Evolutionary conservation across 768 basidiomycete species (phyloP), one percentile per base, ranked within the genome.

Genomic region (Pulveroboletus sp.): DNA sequence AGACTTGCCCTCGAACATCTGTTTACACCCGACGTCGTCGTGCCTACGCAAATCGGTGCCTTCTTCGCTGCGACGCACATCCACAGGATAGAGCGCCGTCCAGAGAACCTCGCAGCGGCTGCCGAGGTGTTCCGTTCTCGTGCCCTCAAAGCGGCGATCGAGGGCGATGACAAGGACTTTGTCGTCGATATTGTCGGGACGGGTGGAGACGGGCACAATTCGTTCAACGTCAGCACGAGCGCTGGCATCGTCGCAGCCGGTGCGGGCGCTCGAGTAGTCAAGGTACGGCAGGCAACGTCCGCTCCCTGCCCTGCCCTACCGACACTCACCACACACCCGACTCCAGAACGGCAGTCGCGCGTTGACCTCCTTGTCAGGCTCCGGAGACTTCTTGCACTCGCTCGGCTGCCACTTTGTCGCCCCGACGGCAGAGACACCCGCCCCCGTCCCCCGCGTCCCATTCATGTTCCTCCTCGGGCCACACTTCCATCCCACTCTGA

Each of bases 211-310:
- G 93, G 93, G 0, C 83, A 93, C 68, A 89, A 97, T 62, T 85
- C 94, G 0, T 97, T 93, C 78, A 97, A 98, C 65, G 94, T 97
- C 46, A 94, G 92, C 64, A 97, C 95, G 1, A 86, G 91, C 2
- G 94, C 95, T 3, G 94, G 81, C 1, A 79, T 99, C 53, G 89
- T 97, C 17, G 95, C 94, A 27, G 93, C 93, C 21, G 95, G 94
- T 12, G 89, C 93, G 7, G 95, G 95, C 6, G 90, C 90, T 0
- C 78, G 93, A 31, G 93, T 99, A 2, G 81, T 92, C 66, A 97
- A 99, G 76, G 93, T 90, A 61, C 32, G 43, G 1, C 5, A 43
- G 1, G 12, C 14, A 17, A 14, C 39, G 4, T 18, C 18, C 27
- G 8, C 3, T 5, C 28, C 18, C 11, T 0, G 3, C 21, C 21